Base-by-base conservation (phyloP, 345 rosid genomes). In the Combretum micranthum region DNA sequence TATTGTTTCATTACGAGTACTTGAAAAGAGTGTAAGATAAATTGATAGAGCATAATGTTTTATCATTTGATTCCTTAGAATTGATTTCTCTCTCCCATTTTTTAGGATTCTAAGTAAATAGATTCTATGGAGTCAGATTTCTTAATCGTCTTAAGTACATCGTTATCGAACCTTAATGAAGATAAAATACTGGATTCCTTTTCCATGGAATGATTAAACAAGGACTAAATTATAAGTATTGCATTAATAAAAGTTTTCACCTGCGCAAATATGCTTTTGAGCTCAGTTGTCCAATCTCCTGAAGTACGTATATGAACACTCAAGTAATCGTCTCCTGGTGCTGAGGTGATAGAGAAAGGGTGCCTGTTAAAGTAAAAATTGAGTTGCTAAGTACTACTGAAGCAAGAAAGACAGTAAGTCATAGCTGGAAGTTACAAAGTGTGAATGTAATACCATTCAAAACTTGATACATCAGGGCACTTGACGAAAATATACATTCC, bases 401-500 rank as follows among this genome's bases (percentile, higher is more conserved):
- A 37, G 2, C n/a, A 9, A 17, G 10, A 13, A 23, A 48, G 10
- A 14, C 20, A 14, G 42, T 17, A 18, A 20, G 22, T 39, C 15
- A n/a, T n/a, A n/a, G n/a, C n/a, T 16, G 42, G 15, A 16, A 21
- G 23, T 42, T 3, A 2, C 11, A 21, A 39, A 43, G 25, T 42
- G n/a, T 44, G 25, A 20, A 16, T 45, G 19, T 10, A 7, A 55
- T 71, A 87, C 97, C 99, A 93, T 71, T 93, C 99, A 50, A 86
- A 89, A 11, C 52, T 69, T 2, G 97, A 83, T 56, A 93, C 62
- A 59, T 89, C 78, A 0, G 86, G 97, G 64, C 95, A 87, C 71
- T 93, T 89, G 73, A 89, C 72, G 50, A 93, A 89, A 52, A 93
- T 73, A 70, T 93, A 89, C 99, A 89, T 93, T 62, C 99, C 99